These are phyloP conservation scores for Articulospora tetracladia DNA, from an alignment of 495 filamentous ascomycete genomes.

Conservation along the genomic window DNA sequence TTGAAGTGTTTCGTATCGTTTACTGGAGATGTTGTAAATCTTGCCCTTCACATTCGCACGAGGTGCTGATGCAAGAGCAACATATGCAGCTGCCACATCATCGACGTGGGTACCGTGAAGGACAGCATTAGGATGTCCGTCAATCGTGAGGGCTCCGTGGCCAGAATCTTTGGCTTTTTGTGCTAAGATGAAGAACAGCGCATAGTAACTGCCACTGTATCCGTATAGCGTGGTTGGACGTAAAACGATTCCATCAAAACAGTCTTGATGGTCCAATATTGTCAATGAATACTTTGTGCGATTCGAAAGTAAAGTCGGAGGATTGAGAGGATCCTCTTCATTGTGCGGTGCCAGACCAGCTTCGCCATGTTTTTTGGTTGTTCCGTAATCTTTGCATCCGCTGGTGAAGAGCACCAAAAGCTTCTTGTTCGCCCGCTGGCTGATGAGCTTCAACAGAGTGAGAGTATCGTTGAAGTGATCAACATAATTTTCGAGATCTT, in stretches of 20 bases:
- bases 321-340: conserved; percentile 31
- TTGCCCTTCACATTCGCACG: conserved; percentile 27
- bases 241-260: conserved; percentile 36
- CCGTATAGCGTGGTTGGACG: conserved; percentile 38
- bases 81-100: conserved; percentile 41
- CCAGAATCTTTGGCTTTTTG: conserved; percentile 7
- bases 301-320: conserved; percentile 15
- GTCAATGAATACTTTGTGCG: conserved; percentile 21
- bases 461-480: conserved; percentile 29
- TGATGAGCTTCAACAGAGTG: conserved; percentile 21
- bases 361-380: conserved; percentile 27
- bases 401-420: conserved; percentile 36
- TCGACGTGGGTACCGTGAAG: conserved; percentile 39
- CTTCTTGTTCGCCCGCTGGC: conserved; percentile 5
- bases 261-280: conserved; percentile 26
- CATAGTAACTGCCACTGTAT: conserved; percentile 36
- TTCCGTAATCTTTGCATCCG: conserved; percentile 44
- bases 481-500: conserved; percentile 30
- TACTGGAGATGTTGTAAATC: conserved; percentile 37
- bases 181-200: conserved; percentile 28
- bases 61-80: conserved; percentile 31
- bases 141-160: conserved; percentile 22
- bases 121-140: conserved; percentile 30
- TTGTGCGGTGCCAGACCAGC: conserved; percentile 31
- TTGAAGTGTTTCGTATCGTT: conserved; percentile 34